Conservation (phyloP, 2,329 filamentous ascomycete genomes). For the Pleurostoma richardsiae region DNA sequence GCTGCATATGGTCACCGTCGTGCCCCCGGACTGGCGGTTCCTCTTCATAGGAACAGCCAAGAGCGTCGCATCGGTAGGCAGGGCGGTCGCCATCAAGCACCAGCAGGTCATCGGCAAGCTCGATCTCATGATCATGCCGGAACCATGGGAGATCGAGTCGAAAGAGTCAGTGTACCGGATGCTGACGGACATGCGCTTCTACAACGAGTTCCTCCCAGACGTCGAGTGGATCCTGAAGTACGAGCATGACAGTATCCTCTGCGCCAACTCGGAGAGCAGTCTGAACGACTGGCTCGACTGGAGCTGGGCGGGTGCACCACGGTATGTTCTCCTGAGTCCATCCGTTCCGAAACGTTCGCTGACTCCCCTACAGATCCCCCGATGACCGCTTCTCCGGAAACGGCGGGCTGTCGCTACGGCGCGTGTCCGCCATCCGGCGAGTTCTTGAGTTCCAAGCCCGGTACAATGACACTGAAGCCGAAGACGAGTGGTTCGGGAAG, state of each 20-base stretch:
- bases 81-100: constrained; percentile 39
- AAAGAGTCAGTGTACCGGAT: constrained; percentile 43
- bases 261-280: constrained; percentile 45
- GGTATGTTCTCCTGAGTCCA: constrained; percentile 23
- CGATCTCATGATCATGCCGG: constrained; percentile 42
- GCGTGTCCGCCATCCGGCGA: constrained; percentile 42
- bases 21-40: constrained; percentile 50
- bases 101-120: constrained; percentile 46
- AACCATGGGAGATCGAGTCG: constrained; percentile 37
- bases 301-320: constrained; percentile 48
- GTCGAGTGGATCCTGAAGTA: constrained; percentile 51
- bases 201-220: constrained; percentile 42
- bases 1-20: constrained; percentile 46
- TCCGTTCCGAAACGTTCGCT: neutral
- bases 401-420: constrained; percentile 48
- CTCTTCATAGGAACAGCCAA: constrained; percentile 44
- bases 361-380: neutral
- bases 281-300: constrained; percentile 50
- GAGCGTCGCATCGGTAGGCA: constrained; percentile 38
- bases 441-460: constrained; percentile 44
- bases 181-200: constrained; percentile 47
- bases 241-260: constrained; percentile 51
- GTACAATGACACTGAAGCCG: constrained; percentile 43
- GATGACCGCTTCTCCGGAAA: constrained; percentile 38
- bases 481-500: constrained; percentile 51